These are phyloP conservation scores for Aegilops bicornis DNA, from an alignment of 176 grass and related monocot genomes.

Conservation along the genomic window DNA sequence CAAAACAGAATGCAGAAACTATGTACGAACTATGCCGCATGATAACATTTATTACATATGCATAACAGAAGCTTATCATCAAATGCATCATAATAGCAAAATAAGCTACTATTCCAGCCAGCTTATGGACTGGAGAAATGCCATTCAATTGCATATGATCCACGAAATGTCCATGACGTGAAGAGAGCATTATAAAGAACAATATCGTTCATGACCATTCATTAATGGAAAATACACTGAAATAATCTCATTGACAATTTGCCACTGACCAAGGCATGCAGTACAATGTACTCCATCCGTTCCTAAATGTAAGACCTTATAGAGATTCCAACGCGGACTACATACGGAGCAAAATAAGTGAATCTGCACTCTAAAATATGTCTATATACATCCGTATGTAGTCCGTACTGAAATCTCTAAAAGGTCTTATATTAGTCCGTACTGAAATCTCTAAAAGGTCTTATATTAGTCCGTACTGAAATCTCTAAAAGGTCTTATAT, in stretches of 20 bases:
- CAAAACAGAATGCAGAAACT: slow-evolving; percentile 17
- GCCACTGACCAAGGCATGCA: background rate
- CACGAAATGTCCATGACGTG: background rate
- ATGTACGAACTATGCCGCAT: background rate
- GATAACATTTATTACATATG: background rate
- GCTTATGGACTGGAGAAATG: background rate
- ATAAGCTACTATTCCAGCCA: background rate
- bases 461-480: no score
- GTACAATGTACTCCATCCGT: background rate
- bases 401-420: no score
- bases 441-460: no score
- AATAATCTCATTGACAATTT: slow-evolving; percentile 2
- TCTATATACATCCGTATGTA: no score
- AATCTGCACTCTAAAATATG: no score
- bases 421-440: no score
- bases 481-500: no score
- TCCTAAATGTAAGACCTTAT: no score
- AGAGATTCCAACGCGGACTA: no score
- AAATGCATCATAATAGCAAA: slow-evolving; percentile 3
- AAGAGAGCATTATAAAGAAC: slow-evolving; percentile 4
- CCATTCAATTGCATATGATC: slow-evolving; percentile 1
- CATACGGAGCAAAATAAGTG: no score
- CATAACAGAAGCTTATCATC: background rate
- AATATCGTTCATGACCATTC: background rate
- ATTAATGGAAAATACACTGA: background rate